Percentiles rank a stretch among this genome's conserved stretches.
Conservation (phyloP, 129 eudicot genomes). For the carrot (Daucus carota) region DNA sequence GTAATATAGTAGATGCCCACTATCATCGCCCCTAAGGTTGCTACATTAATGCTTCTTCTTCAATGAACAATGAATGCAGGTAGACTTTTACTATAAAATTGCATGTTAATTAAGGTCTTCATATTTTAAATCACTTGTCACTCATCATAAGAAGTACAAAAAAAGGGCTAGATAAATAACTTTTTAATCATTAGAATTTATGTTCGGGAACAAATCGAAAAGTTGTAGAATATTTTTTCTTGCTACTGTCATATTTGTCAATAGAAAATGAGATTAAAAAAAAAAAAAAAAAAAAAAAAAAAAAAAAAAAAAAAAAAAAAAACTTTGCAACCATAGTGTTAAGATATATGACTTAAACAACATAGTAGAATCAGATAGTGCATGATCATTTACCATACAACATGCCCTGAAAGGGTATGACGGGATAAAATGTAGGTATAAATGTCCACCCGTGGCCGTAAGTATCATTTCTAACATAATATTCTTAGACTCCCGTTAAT, state of each 20-base stretch:
- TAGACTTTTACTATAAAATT: background rate
- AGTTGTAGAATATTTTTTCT: background rate
- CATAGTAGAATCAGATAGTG: background rate
- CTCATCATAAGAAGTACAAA: background rate
- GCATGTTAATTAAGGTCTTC: background rate
- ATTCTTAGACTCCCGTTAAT: background rate
- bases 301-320: too few relatives aligned
- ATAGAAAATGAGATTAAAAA: background rate
- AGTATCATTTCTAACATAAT: background rate
- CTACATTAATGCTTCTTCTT: background rate
- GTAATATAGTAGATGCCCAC: too few relatives aligned
- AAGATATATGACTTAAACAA: background rate
- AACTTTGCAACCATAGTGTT: background rate
- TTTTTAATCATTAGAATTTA: background rate
- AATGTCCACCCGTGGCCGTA: background rate
- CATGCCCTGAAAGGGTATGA: background rate
- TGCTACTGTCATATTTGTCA: background rate
- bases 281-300: too few relatives aligned
- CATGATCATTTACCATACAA: background rate
- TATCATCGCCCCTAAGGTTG: too few relatives aligned
- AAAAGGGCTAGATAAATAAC: too few relatives aligned
- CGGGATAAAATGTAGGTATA: background rate
- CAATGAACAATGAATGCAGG: background rate
- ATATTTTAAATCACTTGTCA: background rate
- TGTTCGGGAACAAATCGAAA: background rate